Percentiles rank a stretch among this genome's conserved stretches.
Conservation (phyloP, 75 land plant genomes). For the Larix kaempferi region DNA sequence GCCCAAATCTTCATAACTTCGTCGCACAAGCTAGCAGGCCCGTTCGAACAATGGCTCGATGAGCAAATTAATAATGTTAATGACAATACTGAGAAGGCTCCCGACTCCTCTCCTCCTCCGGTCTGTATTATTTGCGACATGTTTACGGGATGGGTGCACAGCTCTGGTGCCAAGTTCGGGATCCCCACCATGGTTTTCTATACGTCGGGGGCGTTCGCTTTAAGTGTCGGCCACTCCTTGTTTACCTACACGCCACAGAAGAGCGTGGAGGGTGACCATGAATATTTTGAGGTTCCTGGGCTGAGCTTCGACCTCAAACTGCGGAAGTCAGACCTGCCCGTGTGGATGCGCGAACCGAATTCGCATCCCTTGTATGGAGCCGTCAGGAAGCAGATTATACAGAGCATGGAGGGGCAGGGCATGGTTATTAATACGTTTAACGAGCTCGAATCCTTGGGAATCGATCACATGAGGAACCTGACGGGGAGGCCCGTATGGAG, state of each 20-base stretch:
- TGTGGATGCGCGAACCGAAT: background rate
- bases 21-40: background rate
- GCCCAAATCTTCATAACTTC: background rate
- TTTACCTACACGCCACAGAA: constrained; percentile 6
- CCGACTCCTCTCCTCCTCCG: constrained; percentile 11
- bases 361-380: background rate
- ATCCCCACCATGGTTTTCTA: constrained; percentile 34
- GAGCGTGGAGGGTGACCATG: constrained; percentile 6
- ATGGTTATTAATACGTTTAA: background rate
- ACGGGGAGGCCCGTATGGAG: background rate
- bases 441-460: background rate
- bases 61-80: background rate
- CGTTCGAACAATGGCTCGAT: background rate
- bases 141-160: constrained; percentile 19
- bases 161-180: constrained; percentile 22
- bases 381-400: background rate
- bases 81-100: background rate
- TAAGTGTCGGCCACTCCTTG: constrained; percentile 6
- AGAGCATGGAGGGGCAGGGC: background rate
- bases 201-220: constrained; percentile 13
- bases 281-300: background rate
- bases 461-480: background rate
- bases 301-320: background rate
- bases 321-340: background rate
- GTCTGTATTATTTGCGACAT: constrained; percentile 43